Conservation (phyloP, 1,139 yeast genomes). For the Pichia sp. region DNA sequence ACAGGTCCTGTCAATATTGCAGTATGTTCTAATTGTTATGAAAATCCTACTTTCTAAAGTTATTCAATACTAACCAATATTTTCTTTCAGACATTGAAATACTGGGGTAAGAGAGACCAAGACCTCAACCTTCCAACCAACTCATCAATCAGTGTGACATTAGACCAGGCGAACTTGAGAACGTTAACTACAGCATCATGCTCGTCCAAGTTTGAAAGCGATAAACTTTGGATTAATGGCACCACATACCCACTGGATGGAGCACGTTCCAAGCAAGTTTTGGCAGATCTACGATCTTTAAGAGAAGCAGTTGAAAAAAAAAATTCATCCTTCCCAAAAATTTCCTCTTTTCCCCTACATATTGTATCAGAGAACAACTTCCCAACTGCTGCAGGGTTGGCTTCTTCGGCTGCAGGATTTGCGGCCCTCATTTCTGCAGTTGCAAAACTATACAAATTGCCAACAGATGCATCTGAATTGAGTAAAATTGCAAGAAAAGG, state of each 20-base stretch:
- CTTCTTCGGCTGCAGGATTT: constrained; percentile 97
- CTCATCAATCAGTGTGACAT: constrained; percentile 89
- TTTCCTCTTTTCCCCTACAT: constrained; percentile 65
- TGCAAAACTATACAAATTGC: constrained; percentile 76
- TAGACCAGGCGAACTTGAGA: constrained; percentile 83
- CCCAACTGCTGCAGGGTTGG: constrained; percentile 98
- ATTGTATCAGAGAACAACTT: constrained; percentile 93
- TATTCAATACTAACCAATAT: constrained; percentile 13
- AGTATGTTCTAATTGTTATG: constrained; percentile 36
- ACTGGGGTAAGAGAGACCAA: constrained; percentile 97
- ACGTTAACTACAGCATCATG: constrained; percentile 88
- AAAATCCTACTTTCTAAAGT: neutral
- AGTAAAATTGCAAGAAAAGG: constrained; percentile 96
- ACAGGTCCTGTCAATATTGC: constrained; percentile 99
- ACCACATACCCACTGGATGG: constrained; percentile 34
- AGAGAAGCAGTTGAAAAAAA: constrained; percentile 53
- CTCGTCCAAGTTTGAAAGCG: constrained; percentile 51
- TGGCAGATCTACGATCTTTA: constrained; percentile 66
- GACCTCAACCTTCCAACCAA: constrained; percentile 88
- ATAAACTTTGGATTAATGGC: constrained; percentile 82
- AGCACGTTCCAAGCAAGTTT: constrained; percentile 75
- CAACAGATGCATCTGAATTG: constrained; percentile 75
- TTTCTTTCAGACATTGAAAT: constrained; percentile 48
- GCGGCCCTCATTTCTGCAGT: constrained; percentile 91
- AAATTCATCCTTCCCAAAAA: constrained; percentile 51